phyloP scores from a whole-genome alignment of 2,329 filamentous ascomycete species.

The Chaetothyriales sp. region DNA sequence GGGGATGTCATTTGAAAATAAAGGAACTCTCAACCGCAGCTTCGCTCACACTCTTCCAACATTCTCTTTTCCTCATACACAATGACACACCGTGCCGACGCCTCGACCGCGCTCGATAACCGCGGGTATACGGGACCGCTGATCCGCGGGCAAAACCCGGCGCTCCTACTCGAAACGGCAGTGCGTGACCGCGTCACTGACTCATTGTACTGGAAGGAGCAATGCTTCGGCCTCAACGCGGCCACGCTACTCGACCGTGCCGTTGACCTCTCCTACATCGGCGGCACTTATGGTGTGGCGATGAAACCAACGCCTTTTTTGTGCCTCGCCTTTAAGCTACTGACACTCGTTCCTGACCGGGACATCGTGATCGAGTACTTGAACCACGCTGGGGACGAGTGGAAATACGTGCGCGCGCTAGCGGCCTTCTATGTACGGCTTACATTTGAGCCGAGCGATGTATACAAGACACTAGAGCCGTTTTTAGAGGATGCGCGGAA shows the following conservation, averaged over 20 bases:
- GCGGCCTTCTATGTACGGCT: constrained; percentile 88
- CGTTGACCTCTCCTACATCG: constrained; percentile 68
- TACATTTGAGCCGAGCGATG: constrained; percentile 67
- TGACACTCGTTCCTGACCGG: constrained; percentile 71
- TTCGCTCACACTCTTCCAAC: no score
- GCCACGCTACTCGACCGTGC: constrained; percentile 75
- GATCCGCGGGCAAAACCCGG: constrained; percentile 81
- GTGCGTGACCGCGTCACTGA: constrained; percentile 92
- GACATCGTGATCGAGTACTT: constrained; percentile 72
- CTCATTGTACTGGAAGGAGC: constrained; percentile 96
- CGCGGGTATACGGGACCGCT: constrained; percentile 65
- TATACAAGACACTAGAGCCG: constrained; percentile 70
- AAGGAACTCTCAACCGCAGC: no score
- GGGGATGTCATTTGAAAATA: no score
- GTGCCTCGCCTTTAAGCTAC: constrained; percentile 85
- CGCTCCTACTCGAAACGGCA: constrained; percentile 90
- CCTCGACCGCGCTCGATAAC: constrained; percentile 66
- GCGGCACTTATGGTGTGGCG: constrained; percentile 70
- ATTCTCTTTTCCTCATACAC: constrained; percentile 19
- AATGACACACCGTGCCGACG: constrained; percentile 60
- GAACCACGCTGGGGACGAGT: constrained; percentile 62
- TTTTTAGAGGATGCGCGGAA: constrained; percentile 72
- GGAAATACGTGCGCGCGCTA: constrained; percentile 72
- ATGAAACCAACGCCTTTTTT: constrained; percentile 85
- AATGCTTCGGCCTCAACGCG: constrained; percentile 88